phyloP scores from a whole-genome alignment of 306 rosid genomes.

The Luffa aegyptiaca region DNA sequence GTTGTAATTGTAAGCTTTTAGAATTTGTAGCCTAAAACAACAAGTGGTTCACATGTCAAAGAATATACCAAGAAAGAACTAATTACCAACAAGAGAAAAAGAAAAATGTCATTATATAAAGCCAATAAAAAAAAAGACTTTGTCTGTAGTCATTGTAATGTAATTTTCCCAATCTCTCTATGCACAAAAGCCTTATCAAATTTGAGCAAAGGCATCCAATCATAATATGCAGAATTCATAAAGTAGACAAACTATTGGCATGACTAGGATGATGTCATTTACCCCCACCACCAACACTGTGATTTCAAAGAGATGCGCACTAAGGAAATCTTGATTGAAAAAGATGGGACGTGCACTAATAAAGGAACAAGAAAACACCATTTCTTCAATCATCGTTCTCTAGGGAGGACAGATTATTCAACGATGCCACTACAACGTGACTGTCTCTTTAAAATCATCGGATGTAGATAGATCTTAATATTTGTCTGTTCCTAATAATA shows the following conservation, averaged over 20 bases:
- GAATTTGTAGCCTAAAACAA: neutral
- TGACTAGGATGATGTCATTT: constrained; percentile 7
- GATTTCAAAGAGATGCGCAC: constrained; percentile 11
- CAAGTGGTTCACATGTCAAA: neutral
- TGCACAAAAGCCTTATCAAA: neutral
- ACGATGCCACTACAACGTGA: too few species aligned
- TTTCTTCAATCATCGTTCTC: too few species aligned
- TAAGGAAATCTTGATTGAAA: neutral
- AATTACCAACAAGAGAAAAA: neutral
- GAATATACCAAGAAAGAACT: neutral
- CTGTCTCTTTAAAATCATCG: too few species aligned
- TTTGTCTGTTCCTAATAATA: too few species aligned
- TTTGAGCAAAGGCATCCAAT: neutral
- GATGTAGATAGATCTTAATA: too few species aligned
- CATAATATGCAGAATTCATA: neutral
- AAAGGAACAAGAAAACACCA: neutral
- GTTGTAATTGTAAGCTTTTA: neutral
- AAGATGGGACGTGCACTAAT: neutral
- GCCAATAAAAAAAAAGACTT: neutral
- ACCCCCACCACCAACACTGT: neutral
- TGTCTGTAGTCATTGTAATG: neutral
- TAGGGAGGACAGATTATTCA: too few species aligned
- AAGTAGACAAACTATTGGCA: neutral
- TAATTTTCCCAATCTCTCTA: neutral
- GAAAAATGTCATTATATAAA: neutral